phyloP scores from a whole-genome alignment of 495 filamentous ascomycete genomes.

The Penicillium parvum region DNA sequence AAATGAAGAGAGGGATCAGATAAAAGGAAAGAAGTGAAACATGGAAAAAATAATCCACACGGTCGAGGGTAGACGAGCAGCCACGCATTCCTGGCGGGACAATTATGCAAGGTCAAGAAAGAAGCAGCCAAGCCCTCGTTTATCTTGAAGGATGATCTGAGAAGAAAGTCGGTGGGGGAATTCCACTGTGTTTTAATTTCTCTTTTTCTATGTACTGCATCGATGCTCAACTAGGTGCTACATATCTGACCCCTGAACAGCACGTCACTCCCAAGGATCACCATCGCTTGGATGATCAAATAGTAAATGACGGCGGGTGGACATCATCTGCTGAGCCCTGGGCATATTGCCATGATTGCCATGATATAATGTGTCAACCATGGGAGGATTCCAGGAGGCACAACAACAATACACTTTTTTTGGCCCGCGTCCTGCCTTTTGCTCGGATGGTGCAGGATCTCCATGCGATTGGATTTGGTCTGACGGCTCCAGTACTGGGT shows the following conservation, averaged over 20 bases:
- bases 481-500: no score
- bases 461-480: conserved; percentile 3
- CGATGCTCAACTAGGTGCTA: not conserved
- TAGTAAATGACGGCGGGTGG: conserved; percentile 2
- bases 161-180: conserved; percentile 5
- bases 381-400: no score
- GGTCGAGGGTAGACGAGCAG: not conserved
- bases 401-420: no score
- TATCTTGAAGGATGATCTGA: not conserved
- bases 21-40: not conserved
- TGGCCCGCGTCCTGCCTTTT: not conserved
- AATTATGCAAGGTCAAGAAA: conserved; percentile 8
- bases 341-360: not conserved
- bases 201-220: not conserved
- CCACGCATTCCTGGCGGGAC: conserved; percentile 5
- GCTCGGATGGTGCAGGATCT: not conserved
- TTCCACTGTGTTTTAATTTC: conserved; percentile 3
- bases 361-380: conserved; percentile 1
- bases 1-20: not conserved
- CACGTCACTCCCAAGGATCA: conserved; percentile 2
- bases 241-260: conserved; percentile 8
- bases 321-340: conserved; percentile 3
- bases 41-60: not conserved
- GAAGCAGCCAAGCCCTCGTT: not conserved
- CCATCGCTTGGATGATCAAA: not conserved